Base-by-base conservation (phyloP, 2,329 filamentous ascomycete genomes). In the Zelopaecilomyces penicillatus region DNA sequence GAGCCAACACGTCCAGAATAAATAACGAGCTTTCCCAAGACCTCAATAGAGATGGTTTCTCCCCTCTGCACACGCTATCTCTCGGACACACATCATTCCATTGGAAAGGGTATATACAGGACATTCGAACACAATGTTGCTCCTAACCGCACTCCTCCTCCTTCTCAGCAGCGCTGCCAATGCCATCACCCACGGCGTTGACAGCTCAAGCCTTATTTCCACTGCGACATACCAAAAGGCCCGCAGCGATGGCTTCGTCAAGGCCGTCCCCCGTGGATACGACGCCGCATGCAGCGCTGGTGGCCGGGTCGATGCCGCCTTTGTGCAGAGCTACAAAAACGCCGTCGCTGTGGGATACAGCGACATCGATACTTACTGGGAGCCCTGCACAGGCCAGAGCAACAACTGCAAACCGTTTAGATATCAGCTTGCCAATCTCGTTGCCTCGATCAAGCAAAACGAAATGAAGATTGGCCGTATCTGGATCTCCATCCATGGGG, bases 361-460 rank as follows among this genome's bases (percentile, higher is more conserved):
- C 40, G 38, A 47, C 45, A 40, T 47, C 35, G 45, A 47, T 31
- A 38, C 38, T 33, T 47, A 47, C 35, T 44, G 43, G 28, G 41
- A 41, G 37, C 45, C 45, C 19, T 47, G 45, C 42, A 44, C 45
- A 10, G 45, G 45, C 41, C 28, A 28, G 4, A 29, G 19, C 37
- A 47, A 47, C 42, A 41, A 41, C 35, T 47, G 45, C 45, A 47
- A 47, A 39, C 32, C 41, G n/a, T 47, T 43, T 41, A 39, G 19
- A 9, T n/a, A 4, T 27, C 45, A 47, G 42, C 37, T 47, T 12
- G 12, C 10, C 31, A 42, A 44, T 26, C 41, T 47, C 28, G 11
- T 43, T 31, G 26, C 39, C 19, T 27, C 45, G 33, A 44, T 47
- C 37, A 6, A 32, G 8, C 27, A 7, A 5, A 37, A 44, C 34